Conservation (phyloP, 352 stramenopile genomes). For the Phytopythium helicoides region DNA sequence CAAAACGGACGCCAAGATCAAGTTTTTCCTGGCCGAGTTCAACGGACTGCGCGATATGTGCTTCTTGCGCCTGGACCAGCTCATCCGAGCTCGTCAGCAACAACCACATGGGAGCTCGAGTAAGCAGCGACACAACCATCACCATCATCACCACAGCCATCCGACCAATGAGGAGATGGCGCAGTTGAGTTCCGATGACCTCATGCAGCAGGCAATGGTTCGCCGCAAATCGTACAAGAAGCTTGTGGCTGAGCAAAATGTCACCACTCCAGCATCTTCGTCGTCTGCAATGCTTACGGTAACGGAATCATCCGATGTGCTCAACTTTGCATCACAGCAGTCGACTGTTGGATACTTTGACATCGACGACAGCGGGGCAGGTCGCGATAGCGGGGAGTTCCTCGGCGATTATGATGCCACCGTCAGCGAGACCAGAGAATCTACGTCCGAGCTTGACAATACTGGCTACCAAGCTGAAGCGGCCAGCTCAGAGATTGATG, state of each 20-base stretch:
- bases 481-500: slow-evolving; percentile 6
- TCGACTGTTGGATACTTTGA: slow-evolving; percentile 51
- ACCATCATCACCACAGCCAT: neutral
- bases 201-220: slow-evolving; percentile 51
- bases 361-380: slow-evolving; percentile 29
- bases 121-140: slow-evolving; percentile 8
- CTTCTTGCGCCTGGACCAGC: slow-evolving; percentile 67
- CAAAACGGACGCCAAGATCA: slow-evolving; percentile 60
- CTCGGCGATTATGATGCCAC: neutral
- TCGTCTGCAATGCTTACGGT: neutral
- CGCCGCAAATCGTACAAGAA: slow-evolving; percentile 53
- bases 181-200: slow-evolving; percentile 30
- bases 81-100: slow-evolving; percentile 63
- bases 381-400: slow-evolving; percentile 5
- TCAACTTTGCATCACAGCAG: slow-evolving; percentile 15
- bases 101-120: slow-evolving; percentile 10
- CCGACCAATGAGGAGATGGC: slow-evolving; percentile 10
- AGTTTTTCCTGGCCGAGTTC: slow-evolving; percentile 79
- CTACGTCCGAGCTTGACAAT: slow-evolving; percentile 6
- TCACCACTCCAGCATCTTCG: neutral
- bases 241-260: slow-evolving; percentile 24
- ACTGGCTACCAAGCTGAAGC: slow-evolving; percentile 14
- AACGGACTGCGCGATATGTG: slow-evolving; percentile 71
- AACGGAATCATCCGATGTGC: slow-evolving; percentile 2
- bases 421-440: neutral